Base-by-base conservation (phyloP, 495 filamentous ascomycete genomes). In the Cudoniella acicularis region DNA sequence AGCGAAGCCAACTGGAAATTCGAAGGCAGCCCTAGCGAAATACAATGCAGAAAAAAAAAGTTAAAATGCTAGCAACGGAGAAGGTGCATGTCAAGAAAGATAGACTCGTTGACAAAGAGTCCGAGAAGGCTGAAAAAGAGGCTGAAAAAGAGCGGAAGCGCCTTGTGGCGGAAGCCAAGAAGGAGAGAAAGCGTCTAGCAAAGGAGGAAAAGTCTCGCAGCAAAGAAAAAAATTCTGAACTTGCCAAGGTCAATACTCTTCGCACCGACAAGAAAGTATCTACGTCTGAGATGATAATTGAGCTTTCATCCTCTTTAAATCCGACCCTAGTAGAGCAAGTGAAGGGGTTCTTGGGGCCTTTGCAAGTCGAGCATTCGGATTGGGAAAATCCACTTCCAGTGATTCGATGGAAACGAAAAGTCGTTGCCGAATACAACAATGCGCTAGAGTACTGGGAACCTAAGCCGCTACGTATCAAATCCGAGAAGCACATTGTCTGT, bases 271-370 rank as follows among this genome's bases (percentile, higher is more conserved):
- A 88, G 72, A 94, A 91, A 64, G 78, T 86, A 16, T 86, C 89
- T 0, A 81, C 81, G 0, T 81, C 79, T 1, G 90, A 96, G 71
- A 94, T 96, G 89, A 88, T 96, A n/a, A 77, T 91, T 3, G 87
- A 92, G 69, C 73, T 96, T 20, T 80, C 89, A 1, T 71, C 65
- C 8, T 76, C 76, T 10, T 69, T 94, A 13, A 75, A 69, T 13
- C 70, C 68, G 6, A 77, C 70, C 26, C 67, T 85, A 22, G 78
- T 72, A 3, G 76, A 72, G 20, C 81, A 84, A 52, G 69, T 79
- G 10, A 56, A 74, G 9, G 74, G 80, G 47, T 79, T 85, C 54
- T 79, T 88, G 57, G 68, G 76, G 13, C 78, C 81, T 6, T 69
- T 90, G 4, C 78, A 82, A 21, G 81, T 82, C 18, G 64, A 75